Conservation (phyloP, 495 filamentous ascomycete genomes). For the Pyronema domesticum region DNA sequence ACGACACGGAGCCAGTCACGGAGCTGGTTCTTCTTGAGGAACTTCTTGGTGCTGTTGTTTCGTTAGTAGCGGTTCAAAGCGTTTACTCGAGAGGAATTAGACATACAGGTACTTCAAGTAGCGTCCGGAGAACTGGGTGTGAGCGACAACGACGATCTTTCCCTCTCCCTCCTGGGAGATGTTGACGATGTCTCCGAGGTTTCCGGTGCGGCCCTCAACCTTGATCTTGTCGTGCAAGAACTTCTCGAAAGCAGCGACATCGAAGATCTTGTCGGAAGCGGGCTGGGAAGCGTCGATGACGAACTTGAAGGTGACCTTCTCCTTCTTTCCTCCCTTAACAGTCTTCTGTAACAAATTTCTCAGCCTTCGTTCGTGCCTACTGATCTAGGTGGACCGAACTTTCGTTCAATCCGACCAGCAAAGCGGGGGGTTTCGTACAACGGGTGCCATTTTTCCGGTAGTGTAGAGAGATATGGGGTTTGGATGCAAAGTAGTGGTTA, state of each 20-base stretch:
- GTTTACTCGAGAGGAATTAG: background rate
- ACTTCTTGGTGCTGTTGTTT: conserved; percentile 83
- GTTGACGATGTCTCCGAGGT: conserved; percentile 83
- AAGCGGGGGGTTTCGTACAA: conserved; percentile 10
- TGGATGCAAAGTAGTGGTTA: conserved; percentile 19
- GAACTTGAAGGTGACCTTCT: conserved; percentile 61
- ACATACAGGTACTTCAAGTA: conserved; percentile 99
- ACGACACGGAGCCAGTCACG: conserved; percentile 99
- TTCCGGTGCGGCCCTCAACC: conserved; percentile 92
- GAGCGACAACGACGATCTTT: conserved; percentile 93
- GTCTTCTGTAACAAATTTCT: conserved; percentile 43
- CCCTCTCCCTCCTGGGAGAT: conserved; percentile 84
- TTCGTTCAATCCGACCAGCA: conserved; percentile 12
- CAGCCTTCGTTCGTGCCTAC: conserved; percentile 65
- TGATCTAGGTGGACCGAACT: conserved; percentile 43
- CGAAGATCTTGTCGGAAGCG: conserved; percentile 98
- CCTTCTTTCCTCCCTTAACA: conserved; percentile 38
- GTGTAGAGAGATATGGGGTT: conserved; percentile 9
- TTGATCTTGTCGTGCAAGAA: conserved; percentile 99
- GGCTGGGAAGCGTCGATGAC: conserved; percentile 97
- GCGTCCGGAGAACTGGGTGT: conserved; percentile 93
- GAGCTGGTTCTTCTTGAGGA: conserved; percentile 99
- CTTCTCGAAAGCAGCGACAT: conserved; percentile 96
- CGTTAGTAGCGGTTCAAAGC: background rate
- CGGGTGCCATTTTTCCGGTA: conserved; percentile 6